A percentile compares a stretch with the other conserved stretches of the same genome.
Evolutionary conservation across 495 filamentous ascomycete species (phyloP).

Genomic region (Penicillium robsamsonii): DNA sequence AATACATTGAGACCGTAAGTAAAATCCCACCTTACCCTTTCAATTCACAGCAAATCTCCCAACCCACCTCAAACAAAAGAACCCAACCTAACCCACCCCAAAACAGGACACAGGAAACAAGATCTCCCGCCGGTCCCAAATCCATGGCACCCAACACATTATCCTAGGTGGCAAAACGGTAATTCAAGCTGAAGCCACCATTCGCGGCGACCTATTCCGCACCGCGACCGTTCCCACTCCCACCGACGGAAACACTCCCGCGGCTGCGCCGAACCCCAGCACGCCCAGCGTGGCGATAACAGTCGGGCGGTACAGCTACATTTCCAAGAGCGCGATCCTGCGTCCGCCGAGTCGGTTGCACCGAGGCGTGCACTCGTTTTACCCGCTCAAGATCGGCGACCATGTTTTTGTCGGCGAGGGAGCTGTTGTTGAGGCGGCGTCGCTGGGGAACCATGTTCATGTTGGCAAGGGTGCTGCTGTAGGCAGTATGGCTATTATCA

Average conservation of each 20-base stretch:
- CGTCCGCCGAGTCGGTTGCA: slow-evolving; percentile 75
- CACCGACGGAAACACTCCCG: slow-evolving; percentile 12
- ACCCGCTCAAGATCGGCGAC: slow-evolving; percentile 86
- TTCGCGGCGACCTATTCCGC: slow-evolving; percentile 84
- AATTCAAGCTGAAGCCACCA: slow-evolving; percentile 85
- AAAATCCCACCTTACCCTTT: background rate
- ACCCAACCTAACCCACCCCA: slow-evolving; percentile 4
- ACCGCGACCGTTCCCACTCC: slow-evolving; percentile 30
- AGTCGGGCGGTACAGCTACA: slow-evolving; percentile 84
- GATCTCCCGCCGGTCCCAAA: slow-evolving; percentile 83
- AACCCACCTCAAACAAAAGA: slow-evolving; percentile 1
- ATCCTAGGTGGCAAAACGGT: slow-evolving; percentile 95
- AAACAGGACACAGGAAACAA: slow-evolving; percentile 96
- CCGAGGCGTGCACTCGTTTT: slow-evolving; percentile 57
- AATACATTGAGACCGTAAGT: slow-evolving; percentile 94
- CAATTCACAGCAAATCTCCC: background rate
- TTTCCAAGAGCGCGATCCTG: slow-evolving; percentile 69
- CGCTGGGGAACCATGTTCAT: slow-evolving; percentile 76
- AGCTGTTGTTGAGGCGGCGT: slow-evolving; percentile 73
- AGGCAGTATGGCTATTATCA: slow-evolving; percentile 83
- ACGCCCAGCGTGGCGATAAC: slow-evolving; percentile 59
- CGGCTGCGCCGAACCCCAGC: slow-evolving; percentile 19
- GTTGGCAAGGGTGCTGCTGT: slow-evolving; percentile 73
- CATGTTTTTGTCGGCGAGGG: slow-evolving; percentile 82
- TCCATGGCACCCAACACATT: slow-evolving; percentile 94